Percentiles rank a stretch among this genome's conserved stretches.
Evolutionary conservation across 805 yeast species (phyloP).

Genomic region (Sporopachydermia quercuum): DNA sequence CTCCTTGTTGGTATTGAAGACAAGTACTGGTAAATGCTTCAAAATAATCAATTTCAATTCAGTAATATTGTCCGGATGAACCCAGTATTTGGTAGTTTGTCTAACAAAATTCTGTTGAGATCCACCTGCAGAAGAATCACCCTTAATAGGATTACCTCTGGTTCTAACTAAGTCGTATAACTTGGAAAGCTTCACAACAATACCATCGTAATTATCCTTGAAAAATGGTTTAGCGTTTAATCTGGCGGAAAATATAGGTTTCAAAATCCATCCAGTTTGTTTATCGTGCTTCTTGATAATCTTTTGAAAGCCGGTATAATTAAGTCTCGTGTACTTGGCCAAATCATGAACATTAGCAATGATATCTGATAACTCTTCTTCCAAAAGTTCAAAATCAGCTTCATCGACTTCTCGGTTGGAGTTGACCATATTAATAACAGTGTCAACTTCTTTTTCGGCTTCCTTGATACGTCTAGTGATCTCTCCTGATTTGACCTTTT

Average conservation of each 20-base stretch:
- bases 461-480: constrained; percentile 75
- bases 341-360: constrained; percentile 96
- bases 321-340: constrained; percentile 83
- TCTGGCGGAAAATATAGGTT: constrained; percentile 87
- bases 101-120: constrained; percentile 94
- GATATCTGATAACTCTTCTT: constrained; percentile 67
- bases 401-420: constrained; percentile 35
- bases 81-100: constrained; percentile 99
- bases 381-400: constrained; percentile 58
- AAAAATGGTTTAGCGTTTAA: constrained; percentile 89
- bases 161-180: constrained; percentile 89
- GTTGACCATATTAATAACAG: constrained; percentile 44
- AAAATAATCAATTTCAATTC: constrained; percentile 84
- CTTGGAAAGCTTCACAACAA: constrained; percentile 80
- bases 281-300: constrained; percentile 95
- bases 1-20: constrained; percentile 91
- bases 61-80: constrained; percentile 94
- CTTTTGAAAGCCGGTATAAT: constrained; percentile 95
- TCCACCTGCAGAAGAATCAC: constrained; percentile 98
- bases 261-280: constrained; percentile 61
- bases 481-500: constrained; percentile 77
- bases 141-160: constrained; percentile 86
- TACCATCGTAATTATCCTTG: constrained; percentile 82
- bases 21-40: constrained; percentile 93
- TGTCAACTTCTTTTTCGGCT: constrained; percentile 56